Conservation (phyloP, 305 asterid species). For the Nicotiana rustica region DNA sequence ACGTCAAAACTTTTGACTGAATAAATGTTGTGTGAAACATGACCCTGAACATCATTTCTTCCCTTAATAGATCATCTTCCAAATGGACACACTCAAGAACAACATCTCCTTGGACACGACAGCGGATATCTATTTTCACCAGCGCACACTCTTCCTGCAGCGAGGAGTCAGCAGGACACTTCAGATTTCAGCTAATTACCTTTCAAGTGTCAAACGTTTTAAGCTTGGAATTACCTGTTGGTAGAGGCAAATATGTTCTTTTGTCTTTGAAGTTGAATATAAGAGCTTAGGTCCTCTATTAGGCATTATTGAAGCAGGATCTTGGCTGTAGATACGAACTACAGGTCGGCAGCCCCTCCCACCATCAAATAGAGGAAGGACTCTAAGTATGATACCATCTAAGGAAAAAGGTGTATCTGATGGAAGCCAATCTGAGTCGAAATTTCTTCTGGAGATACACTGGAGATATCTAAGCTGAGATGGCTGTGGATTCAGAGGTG, state of each 20-base stretch:
- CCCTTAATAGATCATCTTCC: conserved; percentile 81
- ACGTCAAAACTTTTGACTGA: conserved; percentile 71
- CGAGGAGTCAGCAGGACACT: conserved; percentile 42
- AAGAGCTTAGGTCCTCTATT: conserved; percentile 88
- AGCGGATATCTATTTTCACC: conserved; percentile 76
- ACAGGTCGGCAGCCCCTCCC: conserved; percentile 89
- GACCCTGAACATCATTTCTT: conserved; percentile 85
- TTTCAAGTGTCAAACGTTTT: conserved; percentile 28
- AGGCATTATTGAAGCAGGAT: conserved; percentile 73
- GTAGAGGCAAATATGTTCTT: conserved; percentile 62
- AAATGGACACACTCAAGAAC: conserved; percentile 90
- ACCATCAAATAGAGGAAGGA: conserved; percentile 75
- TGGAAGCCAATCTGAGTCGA: conserved; percentile 91
- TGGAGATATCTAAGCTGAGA: conserved; percentile 96
- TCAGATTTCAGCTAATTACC: conserved; percentile 37
- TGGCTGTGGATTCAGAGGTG: conserved; percentile 92
- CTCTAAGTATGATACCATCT: conserved; percentile 78
- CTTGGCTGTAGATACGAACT: conserved; percentile 90
- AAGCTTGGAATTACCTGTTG: conserved; percentile 62
- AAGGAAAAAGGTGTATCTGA: conserved; percentile 84
- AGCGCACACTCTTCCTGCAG: conserved; percentile 90
- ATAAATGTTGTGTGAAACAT: conserved; percentile 96
- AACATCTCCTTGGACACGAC: conserved; percentile 86
- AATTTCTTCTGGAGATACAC: conserved; percentile 78
- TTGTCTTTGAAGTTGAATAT: conserved; percentile 68